Percentiles rank a stretch among this genome's conserved stretches.
Conservation (phyloP, 495 filamentous ascomycete species). For the Trichoderma asperelloides region DNA sequence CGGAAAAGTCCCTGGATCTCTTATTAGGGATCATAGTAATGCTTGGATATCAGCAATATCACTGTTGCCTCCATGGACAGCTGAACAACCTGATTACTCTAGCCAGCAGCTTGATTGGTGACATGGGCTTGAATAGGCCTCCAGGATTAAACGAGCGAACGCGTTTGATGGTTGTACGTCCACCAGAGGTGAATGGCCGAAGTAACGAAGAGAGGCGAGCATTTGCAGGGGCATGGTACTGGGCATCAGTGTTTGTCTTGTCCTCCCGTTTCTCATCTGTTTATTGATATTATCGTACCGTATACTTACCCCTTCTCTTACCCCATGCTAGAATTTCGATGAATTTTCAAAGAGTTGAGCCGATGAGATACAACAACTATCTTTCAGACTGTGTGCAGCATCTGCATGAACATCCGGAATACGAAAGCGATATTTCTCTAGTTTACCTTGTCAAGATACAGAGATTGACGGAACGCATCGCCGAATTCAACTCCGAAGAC, state of each 20-base stretch:
- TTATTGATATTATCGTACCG: slow-evolving; percentile 17
- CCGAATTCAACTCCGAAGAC: slow-evolving; percentile 20
- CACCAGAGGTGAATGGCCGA: slow-evolving; percentile 13
- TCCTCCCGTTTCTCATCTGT: slow-evolving; percentile 7
- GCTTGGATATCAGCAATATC: slow-evolving; percentile 38
- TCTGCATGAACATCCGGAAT: slow-evolving; percentile 22
- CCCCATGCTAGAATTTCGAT: slow-evolving; percentile 8
- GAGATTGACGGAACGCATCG: slow-evolving; percentile 28
- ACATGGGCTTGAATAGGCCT: slow-evolving; percentile 34
- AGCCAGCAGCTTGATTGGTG: slow-evolving; percentile 35
- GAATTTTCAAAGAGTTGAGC: slow-evolving; percentile 23
- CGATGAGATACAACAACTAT: slow-evolving; percentile 26
- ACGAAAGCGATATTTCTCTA: slow-evolving; percentile 24
- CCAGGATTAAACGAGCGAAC: slow-evolving; percentile 20
- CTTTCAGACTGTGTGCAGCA: slow-evolving; percentile 27
- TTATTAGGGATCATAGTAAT: slow-evolving; percentile 39
- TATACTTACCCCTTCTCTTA: neutral
- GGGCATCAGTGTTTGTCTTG: slow-evolving; percentile 18
- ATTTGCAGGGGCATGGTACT: slow-evolving; percentile 33
- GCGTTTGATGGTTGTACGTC: slow-evolving; percentile 14
- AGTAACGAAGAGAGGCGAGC: slow-evolving; percentile 27
- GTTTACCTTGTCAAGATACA: slow-evolving; percentile 29
- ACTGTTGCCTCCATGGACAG: slow-evolving; percentile 31
- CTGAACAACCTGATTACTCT: slow-evolving; percentile 37
- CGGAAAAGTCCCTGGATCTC: slow-evolving; percentile 39